phyloP scores from a whole-genome alignment of 2,329 filamentous ascomycete species.

The Fusarium bulbicola region DNA sequence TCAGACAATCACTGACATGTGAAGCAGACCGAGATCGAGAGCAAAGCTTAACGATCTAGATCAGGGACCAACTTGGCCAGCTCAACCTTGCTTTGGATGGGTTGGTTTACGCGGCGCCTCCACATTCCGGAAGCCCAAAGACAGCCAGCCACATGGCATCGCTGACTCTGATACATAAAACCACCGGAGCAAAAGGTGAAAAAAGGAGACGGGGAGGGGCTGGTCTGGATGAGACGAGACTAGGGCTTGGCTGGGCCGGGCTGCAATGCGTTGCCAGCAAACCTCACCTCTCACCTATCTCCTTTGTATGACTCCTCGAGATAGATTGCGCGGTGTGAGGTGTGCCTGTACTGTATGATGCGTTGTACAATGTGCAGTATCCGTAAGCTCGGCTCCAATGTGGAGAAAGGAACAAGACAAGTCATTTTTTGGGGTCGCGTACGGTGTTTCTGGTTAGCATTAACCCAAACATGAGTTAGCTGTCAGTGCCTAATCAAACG shows the following conservation, averaged over 20 bases:
- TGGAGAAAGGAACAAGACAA: conserved; percentile 15
- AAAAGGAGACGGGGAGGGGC: not conserved
- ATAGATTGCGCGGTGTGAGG: conserved; percentile 21
- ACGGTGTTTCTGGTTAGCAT: conserved; percentile 1
- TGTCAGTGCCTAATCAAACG: not conserved
- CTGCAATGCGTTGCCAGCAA: conserved; percentile 36
- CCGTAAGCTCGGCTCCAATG: conserved; percentile 20
- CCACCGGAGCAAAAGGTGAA: conserved; percentile 16
- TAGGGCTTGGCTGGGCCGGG: conserved; percentile 20
- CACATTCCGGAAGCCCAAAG: conserved; percentile 30
- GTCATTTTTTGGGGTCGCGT: not conserved
- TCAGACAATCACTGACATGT: conserved; percentile 32
- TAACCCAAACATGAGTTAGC: not conserved
- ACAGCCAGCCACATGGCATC: conserved; percentile 34
- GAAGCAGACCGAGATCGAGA: conserved; percentile 30
- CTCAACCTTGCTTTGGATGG: not conserved
- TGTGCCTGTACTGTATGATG: conserved; percentile 16
- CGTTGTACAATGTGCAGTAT: conserved; percentile 10
- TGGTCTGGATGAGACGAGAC: conserved; percentile 10
- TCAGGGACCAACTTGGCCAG: conserved; percentile 19
- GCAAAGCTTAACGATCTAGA: conserved; percentile 24
- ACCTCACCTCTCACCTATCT: not conserved
- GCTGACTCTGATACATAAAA: not conserved
- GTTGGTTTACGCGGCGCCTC: conserved; percentile 16
- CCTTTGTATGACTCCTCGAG: not conserved